These are phyloP conservation scores for Peronospora farinosa DNA, from an alignment of 352 stramenopile genomes.

Conservation along the genomic window DNA sequence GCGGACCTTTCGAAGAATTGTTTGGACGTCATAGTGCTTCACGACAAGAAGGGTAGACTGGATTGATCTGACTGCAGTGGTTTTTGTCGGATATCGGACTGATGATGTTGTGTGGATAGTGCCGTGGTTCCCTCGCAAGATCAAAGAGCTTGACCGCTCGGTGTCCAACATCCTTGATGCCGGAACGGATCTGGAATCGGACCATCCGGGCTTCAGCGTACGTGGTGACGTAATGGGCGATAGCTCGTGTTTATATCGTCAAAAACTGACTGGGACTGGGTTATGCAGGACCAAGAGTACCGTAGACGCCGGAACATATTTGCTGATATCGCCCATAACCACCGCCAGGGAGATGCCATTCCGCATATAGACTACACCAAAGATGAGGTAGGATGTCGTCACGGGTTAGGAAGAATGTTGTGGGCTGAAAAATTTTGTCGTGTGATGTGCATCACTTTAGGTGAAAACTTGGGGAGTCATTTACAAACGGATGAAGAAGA, in stretches of 20 bases:
- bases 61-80: neutral
- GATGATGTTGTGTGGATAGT: constrained; percentile 28
- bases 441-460: constrained; percentile 12
- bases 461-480: constrained; percentile 87
- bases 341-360: constrained; percentile 89
- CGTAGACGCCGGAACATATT: constrained; percentile 83
- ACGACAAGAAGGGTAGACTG: constrained; percentile 87
- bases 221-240: constrained; percentile 5
- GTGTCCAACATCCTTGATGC: constrained; percentile 89
- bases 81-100: neutral
- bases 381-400: constrained; percentile 75
- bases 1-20: constrained; percentile 80
- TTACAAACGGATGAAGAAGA: constrained; percentile 90
- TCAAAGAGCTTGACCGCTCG: constrained; percentile 71
- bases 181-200: constrained; percentile 88
- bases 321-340: constrained; percentile 82
- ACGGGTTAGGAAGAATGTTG: neutral
- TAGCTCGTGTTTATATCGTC: neutral
- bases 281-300: constrained; percentile 82
- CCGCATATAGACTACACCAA: constrained; percentile 91
- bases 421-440: neutral
- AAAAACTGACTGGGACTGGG: neutral
- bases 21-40: constrained; percentile 87
- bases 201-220: constrained; percentile 94
- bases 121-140: constrained; percentile 82